These are phyloP conservation scores for Medicago truncatula DNA, from an alignment of 306 rosid genomes.

Conservation along the genomic window DNA sequence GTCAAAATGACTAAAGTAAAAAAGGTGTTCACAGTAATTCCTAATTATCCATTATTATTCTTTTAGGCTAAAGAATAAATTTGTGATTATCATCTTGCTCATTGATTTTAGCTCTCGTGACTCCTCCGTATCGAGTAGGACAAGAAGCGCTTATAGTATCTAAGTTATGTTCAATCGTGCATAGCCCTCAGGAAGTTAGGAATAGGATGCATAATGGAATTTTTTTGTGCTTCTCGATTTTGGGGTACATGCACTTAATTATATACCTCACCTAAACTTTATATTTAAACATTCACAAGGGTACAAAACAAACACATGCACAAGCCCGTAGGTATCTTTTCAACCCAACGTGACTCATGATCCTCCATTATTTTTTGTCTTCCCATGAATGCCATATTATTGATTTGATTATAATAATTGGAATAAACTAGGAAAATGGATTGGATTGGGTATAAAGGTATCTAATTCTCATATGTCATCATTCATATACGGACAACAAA, in stretches of 20 bases:
- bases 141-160: no score
- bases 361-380: constrained; percentile 31
- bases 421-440: constrained; percentile 19
- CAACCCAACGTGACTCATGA: constrained; percentile 29
- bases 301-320: constrained; percentile 32
- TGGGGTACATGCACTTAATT: neutral
- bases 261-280: neutral
- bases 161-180: no score
- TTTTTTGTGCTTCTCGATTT: constrained; percentile 27
- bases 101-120: neutral
- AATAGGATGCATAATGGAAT: constrained; percentile 35
- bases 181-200: neutral
- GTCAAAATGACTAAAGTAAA: neutral
- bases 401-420: constrained; percentile 21
- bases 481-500: constrained; percentile 58
- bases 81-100: neutral
- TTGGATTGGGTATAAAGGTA: constrained; percentile 38
- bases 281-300: neutral
- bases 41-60: neutral
- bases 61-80: constrained; percentile 27
- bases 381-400: constrained; percentile 18
- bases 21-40: constrained; percentile 1
- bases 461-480: constrained; percentile 56
- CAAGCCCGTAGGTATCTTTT: constrained; percentile 25
- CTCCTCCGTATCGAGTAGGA: neutral